Conservation (phyloP, 2,329 filamentous ascomycete species). For the Paracorniculantispora psalliotae region DNA sequence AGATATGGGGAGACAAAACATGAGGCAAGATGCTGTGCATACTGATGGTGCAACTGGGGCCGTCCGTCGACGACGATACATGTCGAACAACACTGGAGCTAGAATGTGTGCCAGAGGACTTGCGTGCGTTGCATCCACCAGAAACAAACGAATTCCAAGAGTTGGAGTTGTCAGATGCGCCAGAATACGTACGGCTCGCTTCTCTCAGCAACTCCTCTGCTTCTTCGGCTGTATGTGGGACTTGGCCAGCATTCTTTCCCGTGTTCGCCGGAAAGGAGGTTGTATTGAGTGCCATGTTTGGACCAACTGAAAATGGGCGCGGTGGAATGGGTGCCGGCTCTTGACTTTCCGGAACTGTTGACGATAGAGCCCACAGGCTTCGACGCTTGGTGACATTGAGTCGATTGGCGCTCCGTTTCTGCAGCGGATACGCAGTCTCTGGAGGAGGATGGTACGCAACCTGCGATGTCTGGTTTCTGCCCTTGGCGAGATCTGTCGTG, state of each 20-base stretch:
- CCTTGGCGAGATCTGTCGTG: conserved; percentile 17
- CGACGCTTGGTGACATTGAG: conserved; percentile 3
- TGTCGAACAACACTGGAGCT: background rate
- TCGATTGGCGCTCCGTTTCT: background rate
- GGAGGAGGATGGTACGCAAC: background rate
- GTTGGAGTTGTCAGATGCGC: background rate
- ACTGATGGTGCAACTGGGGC: background rate
- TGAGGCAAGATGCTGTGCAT: conserved; percentile 11
- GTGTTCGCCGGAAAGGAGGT: background rate
- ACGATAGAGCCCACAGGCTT: conserved; percentile 7
- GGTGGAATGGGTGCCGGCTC: background rate
- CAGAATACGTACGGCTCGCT: conserved; percentile 10
- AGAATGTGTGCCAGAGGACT: background rate
- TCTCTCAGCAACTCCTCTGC: conserved; percentile 5
- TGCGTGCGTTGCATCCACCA: background rate
- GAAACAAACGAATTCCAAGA: conserved; percentile 14
- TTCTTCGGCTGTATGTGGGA: background rate
- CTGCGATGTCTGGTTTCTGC: conserved; percentile 18
- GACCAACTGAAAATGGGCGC: background rate
- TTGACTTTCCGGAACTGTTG: background rate
- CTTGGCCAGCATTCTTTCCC: background rate
- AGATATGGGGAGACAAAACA: conserved; percentile 17
- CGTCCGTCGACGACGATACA: background rate
- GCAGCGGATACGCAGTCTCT: background rate
- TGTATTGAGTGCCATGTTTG: background rate